These are phyloP conservation scores for Dactylellina cionopaga DNA, from an alignment of 2,329 filamentous ascomycete genomes.

Conservation along the genomic window DNA sequence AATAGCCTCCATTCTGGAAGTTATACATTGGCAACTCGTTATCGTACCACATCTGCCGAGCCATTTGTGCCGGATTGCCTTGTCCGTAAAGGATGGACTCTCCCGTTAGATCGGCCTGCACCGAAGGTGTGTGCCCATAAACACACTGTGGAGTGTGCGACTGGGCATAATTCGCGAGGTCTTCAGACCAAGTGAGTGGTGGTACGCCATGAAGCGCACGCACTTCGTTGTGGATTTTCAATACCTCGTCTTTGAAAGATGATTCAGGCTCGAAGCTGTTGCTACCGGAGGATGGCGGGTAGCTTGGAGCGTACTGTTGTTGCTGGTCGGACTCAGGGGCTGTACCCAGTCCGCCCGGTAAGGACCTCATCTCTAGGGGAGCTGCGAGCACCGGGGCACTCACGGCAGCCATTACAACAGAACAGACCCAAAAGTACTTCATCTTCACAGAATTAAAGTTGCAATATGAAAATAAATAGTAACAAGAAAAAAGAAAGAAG, in stretches of 20 bases:
- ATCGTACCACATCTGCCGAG: constrained; percentile 26
- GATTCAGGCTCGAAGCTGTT: constrained; percentile 2
- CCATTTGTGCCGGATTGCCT: constrained; percentile 3
- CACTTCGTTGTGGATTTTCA: constrained; percentile 20
- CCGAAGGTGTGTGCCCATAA: neutral
- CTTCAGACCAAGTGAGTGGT: constrained; percentile 15
- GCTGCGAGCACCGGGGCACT: neutral
- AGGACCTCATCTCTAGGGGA: neutral
- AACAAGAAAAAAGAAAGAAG: too few species aligned
- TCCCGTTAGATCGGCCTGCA: constrained; percentile 9
- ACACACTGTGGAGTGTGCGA: constrained; percentile 6
- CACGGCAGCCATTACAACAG: too few species aligned
- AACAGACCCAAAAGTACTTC: too few species aligned
- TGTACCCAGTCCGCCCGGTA: too few species aligned
- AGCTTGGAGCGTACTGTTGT: neutral
- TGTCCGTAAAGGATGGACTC: constrained; percentile 29
- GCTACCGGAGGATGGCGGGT: neutral
- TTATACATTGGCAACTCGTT: constrained; percentile 27
- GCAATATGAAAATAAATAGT: too few species aligned
- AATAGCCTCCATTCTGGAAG: constrained; percentile 21
- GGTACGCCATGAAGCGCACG: constrained; percentile 10
- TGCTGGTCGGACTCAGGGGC: too few species aligned
- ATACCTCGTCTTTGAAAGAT: constrained; percentile 10
- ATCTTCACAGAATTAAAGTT: too few species aligned
- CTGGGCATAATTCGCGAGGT: constrained; percentile 22